Conservation (phyloP, 768 basidiomycete species). For the Lanmaoa rubissima region DNA sequence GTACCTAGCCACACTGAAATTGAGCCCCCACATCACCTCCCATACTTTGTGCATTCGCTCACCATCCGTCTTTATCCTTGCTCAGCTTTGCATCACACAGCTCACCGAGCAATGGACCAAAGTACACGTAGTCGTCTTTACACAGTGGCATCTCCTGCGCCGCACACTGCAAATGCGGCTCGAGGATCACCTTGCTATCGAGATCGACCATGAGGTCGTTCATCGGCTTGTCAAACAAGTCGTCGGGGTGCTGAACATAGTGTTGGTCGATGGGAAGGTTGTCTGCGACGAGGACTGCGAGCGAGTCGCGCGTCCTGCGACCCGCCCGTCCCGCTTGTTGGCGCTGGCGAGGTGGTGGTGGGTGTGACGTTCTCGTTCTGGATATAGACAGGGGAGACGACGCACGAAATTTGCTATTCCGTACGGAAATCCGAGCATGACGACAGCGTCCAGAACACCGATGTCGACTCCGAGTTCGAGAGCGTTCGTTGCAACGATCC, state of each 20-base stretch:
- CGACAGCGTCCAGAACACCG: conserved; percentile 82
- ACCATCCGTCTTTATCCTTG: conserved; percentile 83
- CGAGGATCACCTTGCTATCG: conserved; percentile 70
- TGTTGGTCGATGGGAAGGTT: conserved; percentile 69
- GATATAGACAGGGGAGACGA: not conserved
- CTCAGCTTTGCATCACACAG: conserved; percentile 61
- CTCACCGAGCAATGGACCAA: conserved; percentile 58
- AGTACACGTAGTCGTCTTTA: conserved; percentile 63
- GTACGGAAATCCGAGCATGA: conserved; percentile 84
- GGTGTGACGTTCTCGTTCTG: not conserved
- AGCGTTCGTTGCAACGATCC: conserved; percentile 87
- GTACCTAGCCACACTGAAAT: conserved; percentile 52
- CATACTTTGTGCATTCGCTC: conserved; percentile 13
- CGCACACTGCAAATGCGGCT: conserved; percentile 87
- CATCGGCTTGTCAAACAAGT: conserved; percentile 61
- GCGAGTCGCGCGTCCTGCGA: conserved; percentile 73
- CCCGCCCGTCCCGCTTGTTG: conserved; percentile 91
- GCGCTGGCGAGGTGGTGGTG: conserved; percentile 42
- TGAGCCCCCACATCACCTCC: not conserved
- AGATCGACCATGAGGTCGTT: conserved; percentile 70
- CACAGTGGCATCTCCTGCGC: conserved; percentile 82
- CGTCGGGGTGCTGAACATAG: conserved; percentile 65
- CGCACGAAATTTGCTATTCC: conserved; percentile 78
- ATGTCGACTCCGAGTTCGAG: conserved; percentile 92
- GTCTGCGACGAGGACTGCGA: conserved; percentile 73